Evolutionary conservation across 2,329 filamentous ascomycete species (phyloP), one percentile per base, ranked within the genome.

Genomic region (Rhinocladiella similis): DNA sequence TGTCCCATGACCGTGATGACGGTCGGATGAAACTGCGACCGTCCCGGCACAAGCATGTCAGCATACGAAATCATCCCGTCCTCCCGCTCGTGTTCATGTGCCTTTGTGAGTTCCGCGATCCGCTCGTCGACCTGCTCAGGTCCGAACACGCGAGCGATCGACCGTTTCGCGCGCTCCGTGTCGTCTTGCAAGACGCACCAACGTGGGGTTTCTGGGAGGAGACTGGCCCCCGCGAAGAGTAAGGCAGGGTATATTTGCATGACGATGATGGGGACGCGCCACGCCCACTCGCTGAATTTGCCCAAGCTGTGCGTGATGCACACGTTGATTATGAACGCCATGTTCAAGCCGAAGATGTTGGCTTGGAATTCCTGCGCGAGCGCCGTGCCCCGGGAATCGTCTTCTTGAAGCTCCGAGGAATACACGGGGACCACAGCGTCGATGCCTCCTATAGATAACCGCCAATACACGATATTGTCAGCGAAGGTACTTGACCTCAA

Each of bases 291-390:
- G 61, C 73, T 80, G 6, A 71, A 66, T 62, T 85, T 84, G 2
- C 83, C 82, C 3, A 85, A 72, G 1, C 68, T 66, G 5, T 78
- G 68, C 0, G 83, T 85, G 2, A 83, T 75, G 1, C 70, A 74
- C 1, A 85, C 70, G 61, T 86, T 86, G 67, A 85, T 79, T 0
- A 73, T 77, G 66, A 85, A 86, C 0, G 83, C 83, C 77, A 84
- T 78, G 56, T 84, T 75, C 1, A 87, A 68, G 0, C 83, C 82
- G 54, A 85, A 82, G 60, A 86, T 85, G 61, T 87, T 87, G 67
- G 78, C 80, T 66, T 86, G 83, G 63, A 86, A 86, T 63, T 86
- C 83, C 64, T 86, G 81, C 1, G 82, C 82, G 42, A 86, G 68
- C 1, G 83, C 81, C 62, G 79, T 80, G 5, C 83, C 83, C 43